Conservation (phyloP, 495 filamentous ascomycete species). For the Xylaria bambusicola region DNA sequence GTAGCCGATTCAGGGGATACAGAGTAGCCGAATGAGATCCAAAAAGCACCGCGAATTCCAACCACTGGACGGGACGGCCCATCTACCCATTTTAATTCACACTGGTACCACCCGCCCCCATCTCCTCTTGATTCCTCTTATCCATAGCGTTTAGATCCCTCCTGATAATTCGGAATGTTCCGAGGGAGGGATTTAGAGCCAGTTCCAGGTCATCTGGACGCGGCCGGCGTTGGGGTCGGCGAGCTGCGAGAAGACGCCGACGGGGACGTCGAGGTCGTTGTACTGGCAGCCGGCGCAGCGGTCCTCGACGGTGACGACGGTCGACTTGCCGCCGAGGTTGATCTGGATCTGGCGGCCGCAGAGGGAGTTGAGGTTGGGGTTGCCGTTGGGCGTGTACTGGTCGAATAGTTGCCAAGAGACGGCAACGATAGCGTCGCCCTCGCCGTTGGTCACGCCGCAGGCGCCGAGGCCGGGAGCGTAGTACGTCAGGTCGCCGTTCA, state of each 20-base stretch:
- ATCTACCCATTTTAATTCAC: not conserved
- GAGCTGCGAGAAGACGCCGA: slow-evolving; percentile 54
- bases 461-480: slow-evolving; percentile 44
- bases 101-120: not conserved
- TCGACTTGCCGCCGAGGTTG: slow-evolving; percentile 20
- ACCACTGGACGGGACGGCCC: too few species aligned
- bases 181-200: slow-evolving; percentile 17
- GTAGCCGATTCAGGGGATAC: not conserved
- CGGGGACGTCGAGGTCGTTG: slow-evolving; percentile 56
- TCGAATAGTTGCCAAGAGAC: slow-evolving; percentile 54
- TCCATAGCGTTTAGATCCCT: too few species aligned
- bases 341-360: slow-evolving; percentile 27
- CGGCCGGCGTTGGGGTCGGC: slow-evolving; percentile 19
- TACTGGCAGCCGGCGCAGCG: slow-evolving; percentile 26
- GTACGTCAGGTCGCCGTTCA: slow-evolving; percentile 44
- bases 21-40: not conserved
- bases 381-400: slow-evolving; percentile 39
- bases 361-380: slow-evolving; percentile 35
- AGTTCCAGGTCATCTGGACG: slow-evolving; percentile 34
- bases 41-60: not conserved
- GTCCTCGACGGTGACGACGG: slow-evolving; percentile 31
- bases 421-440: slow-evolving; percentile 43
- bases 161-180: too few species aligned
- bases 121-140: not conserved
- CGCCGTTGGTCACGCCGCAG: slow-evolving; percentile 41